phyloP scores from a whole-genome alignment of 768 basidiomycete genomes.

The Gelatoporia subvermispora region DNA sequence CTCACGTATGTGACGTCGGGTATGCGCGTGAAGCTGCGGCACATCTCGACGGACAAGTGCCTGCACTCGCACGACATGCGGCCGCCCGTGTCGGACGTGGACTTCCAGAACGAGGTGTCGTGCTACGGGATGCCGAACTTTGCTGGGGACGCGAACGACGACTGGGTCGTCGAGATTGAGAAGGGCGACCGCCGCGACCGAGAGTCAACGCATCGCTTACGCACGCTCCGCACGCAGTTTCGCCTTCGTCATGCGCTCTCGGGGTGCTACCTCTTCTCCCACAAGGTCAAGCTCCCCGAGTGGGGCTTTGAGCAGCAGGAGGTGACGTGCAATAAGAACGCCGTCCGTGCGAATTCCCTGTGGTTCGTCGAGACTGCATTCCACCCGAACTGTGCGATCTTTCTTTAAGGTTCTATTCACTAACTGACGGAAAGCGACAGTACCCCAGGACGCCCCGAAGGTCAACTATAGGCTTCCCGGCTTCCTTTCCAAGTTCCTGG shows the following conservation, averaged over 20 bases:
- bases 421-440: constrained; percentile 34
- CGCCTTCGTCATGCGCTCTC: constrained; percentile 78
- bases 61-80: constrained; percentile 95
- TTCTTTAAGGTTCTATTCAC: not conserved
- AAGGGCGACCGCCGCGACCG: constrained; percentile 57
- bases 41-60: constrained; percentile 74
- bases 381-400: constrained; percentile 63
- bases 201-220: constrained; percentile 64
- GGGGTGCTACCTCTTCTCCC: constrained; percentile 95
- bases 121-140: constrained; percentile 88
- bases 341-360: constrained; percentile 79
- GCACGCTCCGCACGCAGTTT: constrained; percentile 80
- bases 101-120: constrained; percentile 98
- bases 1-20: constrained; percentile 62
- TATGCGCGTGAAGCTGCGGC: constrained; percentile 75
- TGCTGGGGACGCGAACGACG: constrained; percentile 87
- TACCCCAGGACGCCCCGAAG: constrained; percentile 62
- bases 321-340: constrained; percentile 99
- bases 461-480: constrained; percentile 90
- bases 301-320: constrained; percentile 99
- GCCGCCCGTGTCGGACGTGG: constrained; percentile 93
- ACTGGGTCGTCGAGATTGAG: constrained; percentile 87
- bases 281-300: constrained; percentile 95
- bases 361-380: constrained; percentile 90
- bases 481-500: constrained; percentile 87